A percentile compares a stretch with the other conserved stretches of the same genome.
These are phyloP conservation scores for Phaffomyces thermotolerans DNA, from an alignment of 805 yeast species.

Conservation along the genomic window DNA sequence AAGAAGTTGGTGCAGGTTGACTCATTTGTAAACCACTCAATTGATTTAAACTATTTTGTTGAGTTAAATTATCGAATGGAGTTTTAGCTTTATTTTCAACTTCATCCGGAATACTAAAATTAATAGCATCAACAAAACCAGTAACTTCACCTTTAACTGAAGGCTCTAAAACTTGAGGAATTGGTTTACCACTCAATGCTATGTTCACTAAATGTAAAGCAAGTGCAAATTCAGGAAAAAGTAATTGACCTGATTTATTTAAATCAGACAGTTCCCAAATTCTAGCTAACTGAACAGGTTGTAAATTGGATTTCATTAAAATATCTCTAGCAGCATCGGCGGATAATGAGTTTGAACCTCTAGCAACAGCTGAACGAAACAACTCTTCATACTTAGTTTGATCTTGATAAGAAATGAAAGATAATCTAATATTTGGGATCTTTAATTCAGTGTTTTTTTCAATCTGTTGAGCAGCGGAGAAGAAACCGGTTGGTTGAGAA, in stretches of 20 bases:
- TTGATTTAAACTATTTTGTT: conserved; percentile 25
- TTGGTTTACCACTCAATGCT: conserved; percentile 67
- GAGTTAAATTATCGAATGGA: conserved; percentile 34
- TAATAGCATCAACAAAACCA: conserved; percentile 84
- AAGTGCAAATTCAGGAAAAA: conserved; percentile 92
- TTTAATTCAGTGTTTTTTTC: conserved; percentile 51
- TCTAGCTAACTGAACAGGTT: conserved; percentile 68
- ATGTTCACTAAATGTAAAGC: conserved; percentile 82
- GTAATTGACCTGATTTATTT: conserved; percentile 71
- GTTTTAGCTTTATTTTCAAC: conserved; percentile 23
- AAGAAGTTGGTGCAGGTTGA: conserved; percentile 22
- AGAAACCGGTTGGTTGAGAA: conserved; percentile 37
- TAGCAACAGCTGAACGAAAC: conserved; percentile 70
- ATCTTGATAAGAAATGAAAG: conserved; percentile 79
- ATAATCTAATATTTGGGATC: conserved; percentile 69
- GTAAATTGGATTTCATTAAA: conserved; percentile 69
- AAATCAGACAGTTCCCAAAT: conserved; percentile 93
- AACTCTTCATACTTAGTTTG: conserved; percentile 82
- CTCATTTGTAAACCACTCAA: conserved; percentile 28
- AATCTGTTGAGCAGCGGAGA: conserved; percentile 20
- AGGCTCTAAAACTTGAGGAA: conserved; percentile 68
- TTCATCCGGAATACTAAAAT: conserved; percentile 63
- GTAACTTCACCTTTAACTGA: conserved; percentile 76
- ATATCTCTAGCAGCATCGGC: conserved; percentile 76
- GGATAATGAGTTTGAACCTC: conserved; percentile 40